phyloP scores from a whole-genome alignment of 768 basidiomycete species.

The Porphyrellus cyaneotinctus region DNA sequence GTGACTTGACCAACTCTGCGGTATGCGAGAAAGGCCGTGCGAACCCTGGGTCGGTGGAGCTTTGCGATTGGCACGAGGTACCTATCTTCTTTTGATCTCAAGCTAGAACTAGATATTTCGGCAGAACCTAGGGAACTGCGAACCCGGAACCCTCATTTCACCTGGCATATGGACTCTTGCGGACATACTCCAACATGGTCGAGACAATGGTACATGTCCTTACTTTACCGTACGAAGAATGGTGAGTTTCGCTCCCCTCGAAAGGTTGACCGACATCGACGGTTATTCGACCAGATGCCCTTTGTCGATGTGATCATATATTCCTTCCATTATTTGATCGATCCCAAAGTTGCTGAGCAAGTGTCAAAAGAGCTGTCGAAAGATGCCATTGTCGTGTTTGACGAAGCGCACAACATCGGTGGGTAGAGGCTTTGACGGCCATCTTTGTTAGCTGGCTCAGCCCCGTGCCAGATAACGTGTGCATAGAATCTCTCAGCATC shows the following conservation, averaged over 20 bases:
- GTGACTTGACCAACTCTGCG: slow-evolving; percentile 87
- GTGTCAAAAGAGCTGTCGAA: slow-evolving; percentile 97
- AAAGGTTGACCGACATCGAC: not conserved
- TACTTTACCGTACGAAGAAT: slow-evolving; percentile 96
- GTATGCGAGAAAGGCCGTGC: slow-evolving; percentile 79
- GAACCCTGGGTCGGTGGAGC: slow-evolving; percentile 84
- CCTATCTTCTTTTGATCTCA: slow-evolving; percentile 16
- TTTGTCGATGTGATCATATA: slow-evolving; percentile 97
- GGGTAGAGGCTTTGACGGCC: slow-evolving; percentile 16
- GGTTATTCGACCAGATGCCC: slow-evolving; percentile 64
- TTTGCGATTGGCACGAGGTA: slow-evolving; percentile 97
- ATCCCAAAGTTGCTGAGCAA: slow-evolving; percentile 98
- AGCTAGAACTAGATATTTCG: not conserved
- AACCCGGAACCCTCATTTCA: slow-evolving; percentile 78
- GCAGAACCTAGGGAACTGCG: slow-evolving; percentile 78
- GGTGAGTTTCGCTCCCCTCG: slow-evolving; percentile 47
- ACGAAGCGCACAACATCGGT: slow-evolving; percentile 99
- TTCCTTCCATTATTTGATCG: slow-evolving; percentile 97
- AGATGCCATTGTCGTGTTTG: slow-evolving; percentile 98
- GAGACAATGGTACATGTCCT: slow-evolving; percentile 82
- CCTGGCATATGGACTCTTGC: slow-evolving; percentile 92
- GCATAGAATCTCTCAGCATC: slow-evolving; percentile 96
- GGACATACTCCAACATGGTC: slow-evolving; percentile 85
- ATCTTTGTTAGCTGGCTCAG: not conserved
- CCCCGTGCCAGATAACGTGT: slow-evolving; percentile 77